A percentile compares a stretch with the other conserved stretches of the same genome.
Conservation (phyloP, 371 early-diverging fungal genomes). For the Circinella minor region DNA sequence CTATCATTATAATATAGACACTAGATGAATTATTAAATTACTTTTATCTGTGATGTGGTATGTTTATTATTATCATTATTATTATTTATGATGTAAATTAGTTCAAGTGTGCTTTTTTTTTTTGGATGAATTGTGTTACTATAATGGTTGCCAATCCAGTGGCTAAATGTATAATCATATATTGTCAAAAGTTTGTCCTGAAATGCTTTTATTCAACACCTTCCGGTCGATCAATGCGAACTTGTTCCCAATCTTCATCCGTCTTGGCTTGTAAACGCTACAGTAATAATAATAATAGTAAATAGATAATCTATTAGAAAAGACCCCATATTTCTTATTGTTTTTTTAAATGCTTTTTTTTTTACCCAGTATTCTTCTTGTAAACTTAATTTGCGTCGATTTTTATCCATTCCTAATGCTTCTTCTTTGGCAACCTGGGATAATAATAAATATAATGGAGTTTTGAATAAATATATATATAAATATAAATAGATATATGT, state of each 20-base stretch:
- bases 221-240: conserved; percentile 48
- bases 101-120: no score
- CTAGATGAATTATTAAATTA: no score
- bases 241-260: conserved; percentile 59
- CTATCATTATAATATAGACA: no score
- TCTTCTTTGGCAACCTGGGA: conserved; percentile 66
- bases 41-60: not conserved
- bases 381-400: conserved; percentile 58
- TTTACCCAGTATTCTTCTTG: conserved; percentile 73
- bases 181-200: no score
- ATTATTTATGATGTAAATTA: no score
- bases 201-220: conserved; percentile 31
- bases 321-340: not conserved
- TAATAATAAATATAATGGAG: not conserved
- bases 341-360: no score
- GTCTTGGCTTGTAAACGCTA: conserved; percentile 57
- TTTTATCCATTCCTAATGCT: conserved; percentile 61
- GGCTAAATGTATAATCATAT: not conserved
- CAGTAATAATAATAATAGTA: not conserved
- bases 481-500: not conserved
- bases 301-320: not conserved
- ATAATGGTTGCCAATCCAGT: not conserved
- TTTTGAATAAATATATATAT: not conserved
- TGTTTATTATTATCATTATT: no score
- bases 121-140: no score